These are phyloP conservation scores for Aspergillus jensenii DNA, from an alignment of 2,329 filamentous ascomycete genomes.

Conservation along the genomic window DNA sequence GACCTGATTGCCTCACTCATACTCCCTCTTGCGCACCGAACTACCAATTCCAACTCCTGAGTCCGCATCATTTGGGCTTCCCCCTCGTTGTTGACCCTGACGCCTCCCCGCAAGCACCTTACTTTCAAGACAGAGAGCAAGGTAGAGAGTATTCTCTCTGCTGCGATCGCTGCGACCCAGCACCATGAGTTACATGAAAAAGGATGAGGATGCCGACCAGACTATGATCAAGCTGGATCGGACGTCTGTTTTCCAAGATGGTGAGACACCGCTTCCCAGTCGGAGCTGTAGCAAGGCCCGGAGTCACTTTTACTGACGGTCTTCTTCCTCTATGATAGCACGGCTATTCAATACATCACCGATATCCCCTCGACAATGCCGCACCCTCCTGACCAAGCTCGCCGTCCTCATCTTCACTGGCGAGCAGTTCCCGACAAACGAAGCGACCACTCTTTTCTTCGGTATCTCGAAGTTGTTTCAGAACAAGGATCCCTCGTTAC, in stretches of 20 bases:
- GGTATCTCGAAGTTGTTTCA: slow-evolving; percentile 99
- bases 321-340: slow-evolving; percentile 54
- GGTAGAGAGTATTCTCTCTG: slow-evolving; percentile 20
- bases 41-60: slow-evolving; percentile 14
- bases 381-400: slow-evolving; percentile 95
- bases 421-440: slow-evolving; percentile 93
- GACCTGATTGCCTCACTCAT: slow-evolving; percentile 27
- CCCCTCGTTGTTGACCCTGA: slow-evolving; percentile 24
- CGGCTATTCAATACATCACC: slow-evolving; percentile 97
- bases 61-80: slow-evolving; percentile 24
- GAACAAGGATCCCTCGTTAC: slow-evolving; percentile 96
- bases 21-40: slow-evolving; percentile 23
- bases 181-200: slow-evolving; percentile 94
- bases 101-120: slow-evolving; percentile 19
- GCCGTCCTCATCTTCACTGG: slow-evolving; percentile 94
- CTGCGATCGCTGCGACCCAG: slow-evolving; percentile 31
- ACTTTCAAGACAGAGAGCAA: slow-evolving; percentile 12
- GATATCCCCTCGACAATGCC: slow-evolving; percentile 95
- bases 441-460: slow-evolving; percentile 98
- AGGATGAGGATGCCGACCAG: slow-evolving; percentile 95
- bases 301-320: slow-evolving; percentile 20
- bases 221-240: slow-evolving; percentile 96
- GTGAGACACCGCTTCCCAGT: slow-evolving; percentile 50
- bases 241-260: slow-evolving; percentile 98
- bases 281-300: slow-evolving; percentile 5